A percentile compares a stretch with the other conserved stretches of the same genome.
Conservation (phyloP, 2,329 filamentous ascomycete genomes). For the Chaetomiaceae sp. region DNA sequence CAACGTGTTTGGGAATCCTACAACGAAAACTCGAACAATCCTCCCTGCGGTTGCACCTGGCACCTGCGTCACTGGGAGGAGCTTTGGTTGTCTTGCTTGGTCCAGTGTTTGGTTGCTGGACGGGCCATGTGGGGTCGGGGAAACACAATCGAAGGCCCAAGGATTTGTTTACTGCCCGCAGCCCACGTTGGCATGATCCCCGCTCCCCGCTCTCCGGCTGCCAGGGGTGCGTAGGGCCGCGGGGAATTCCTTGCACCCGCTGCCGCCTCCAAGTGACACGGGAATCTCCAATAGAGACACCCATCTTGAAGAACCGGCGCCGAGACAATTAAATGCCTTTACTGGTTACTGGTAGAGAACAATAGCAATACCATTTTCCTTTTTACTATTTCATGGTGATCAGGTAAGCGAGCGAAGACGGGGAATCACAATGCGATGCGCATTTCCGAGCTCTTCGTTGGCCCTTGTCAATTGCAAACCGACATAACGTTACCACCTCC, state of each 20-base stretch:
- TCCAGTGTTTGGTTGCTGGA: background rate
- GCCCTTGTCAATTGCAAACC: too few relatives aligned
- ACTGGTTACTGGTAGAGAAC: too few relatives aligned
- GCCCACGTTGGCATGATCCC: background rate
- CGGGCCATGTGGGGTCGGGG: constrained; percentile 12
- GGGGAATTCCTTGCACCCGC: too few relatives aligned
- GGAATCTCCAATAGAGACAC: background rate
- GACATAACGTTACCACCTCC: too few relatives aligned
- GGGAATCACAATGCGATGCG: background rate
- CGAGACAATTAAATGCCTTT: too few relatives aligned
- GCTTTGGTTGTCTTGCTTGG: background rate
- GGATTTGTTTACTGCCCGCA: constrained; percentile 12
- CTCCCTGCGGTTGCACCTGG: background rate
- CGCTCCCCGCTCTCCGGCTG: constrained; percentile 1
- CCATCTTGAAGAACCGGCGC: background rate
- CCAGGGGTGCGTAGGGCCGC: constrained; percentile 5
- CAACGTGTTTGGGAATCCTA: background rate
- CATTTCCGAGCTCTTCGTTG: background rate
- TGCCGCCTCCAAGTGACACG: background rate
- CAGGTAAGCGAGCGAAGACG: too few relatives aligned
- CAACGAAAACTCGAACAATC: background rate
- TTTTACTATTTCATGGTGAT: too few relatives aligned
- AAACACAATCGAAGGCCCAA: constrained; percentile 7
- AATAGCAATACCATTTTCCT: background rate
- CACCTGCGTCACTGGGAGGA: constrained; percentile 1